Base-by-base conservation (phyloP, 1,284 basidiomycete species). In the Acaromyces ingoldii region DNA sequence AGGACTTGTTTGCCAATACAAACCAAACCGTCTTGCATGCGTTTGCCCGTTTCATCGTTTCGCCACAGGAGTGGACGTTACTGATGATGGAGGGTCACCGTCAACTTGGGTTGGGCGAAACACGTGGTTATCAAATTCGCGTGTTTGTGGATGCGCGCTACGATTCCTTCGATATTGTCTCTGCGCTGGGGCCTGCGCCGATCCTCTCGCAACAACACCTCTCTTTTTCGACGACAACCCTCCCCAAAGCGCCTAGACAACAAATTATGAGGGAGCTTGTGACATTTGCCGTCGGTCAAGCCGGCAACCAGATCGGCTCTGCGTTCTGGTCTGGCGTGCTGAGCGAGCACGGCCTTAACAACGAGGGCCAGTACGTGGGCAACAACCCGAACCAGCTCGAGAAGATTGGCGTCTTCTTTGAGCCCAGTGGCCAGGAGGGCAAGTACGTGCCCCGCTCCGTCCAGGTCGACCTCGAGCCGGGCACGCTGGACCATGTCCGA, bases 391-490 rank as follows among this genome's bases (percentile, higher is more conserved):
- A 59, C 39, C 60, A 74, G 48, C 61, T 74, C 40, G 53, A 50
- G 34, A 62, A 57, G 39, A 62, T 73, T 37, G 69, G 67, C 37
- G 73, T 76, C 44, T 76, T 76, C 61, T 75, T 76, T 41, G 70
- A 74, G 51, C 66, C 69, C 17, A 63, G 65, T 4, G 67, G 63
- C 17, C 50, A 56, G 31, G 62, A 72, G 49, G 61, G 65, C 47
- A 75, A 75, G 53, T 76, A 58, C 47, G 74, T 76, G 1, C 74
- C 74, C 40, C 33, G 55, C 25, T 46, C 57, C 11, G 42, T 69
- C 39, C 60, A 63, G 72, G 79, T 96, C 67, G 91, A 96, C 79
- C 80, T 96, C 48, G 91, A 96, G 77, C 81, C 85, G n/a, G 88
- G 89, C 26, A 92, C 95, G 15, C 85, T 87, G 72, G 85, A 93